A percentile compares a stretch with the other conserved stretches of the same genome.
Conservation (phyloP, 257 asterid genomes). For the Cynanchum wilfordii region DNA sequence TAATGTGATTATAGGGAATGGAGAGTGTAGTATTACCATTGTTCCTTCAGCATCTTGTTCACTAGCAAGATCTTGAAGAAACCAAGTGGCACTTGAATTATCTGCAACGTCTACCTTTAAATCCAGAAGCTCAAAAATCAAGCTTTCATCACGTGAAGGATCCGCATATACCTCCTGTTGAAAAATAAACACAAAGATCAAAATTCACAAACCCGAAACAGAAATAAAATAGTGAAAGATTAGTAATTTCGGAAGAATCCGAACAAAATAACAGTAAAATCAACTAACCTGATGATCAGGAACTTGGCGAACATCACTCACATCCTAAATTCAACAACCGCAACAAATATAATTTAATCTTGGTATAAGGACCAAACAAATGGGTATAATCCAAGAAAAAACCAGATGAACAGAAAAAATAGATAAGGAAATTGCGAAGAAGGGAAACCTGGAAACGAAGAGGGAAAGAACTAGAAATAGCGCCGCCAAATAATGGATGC, state of each 20-base stretch:
- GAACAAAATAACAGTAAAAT: not conserved
- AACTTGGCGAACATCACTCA: slow-evolving; percentile 74
- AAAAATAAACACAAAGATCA: slow-evolving; percentile 12
- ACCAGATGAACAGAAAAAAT: not conserved
- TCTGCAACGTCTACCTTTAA: slow-evolving; percentile 74
- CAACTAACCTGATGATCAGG: slow-evolving; percentile 88
- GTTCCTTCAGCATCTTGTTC: slow-evolving; percentile 92
- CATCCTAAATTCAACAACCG: slow-evolving; percentile 45
- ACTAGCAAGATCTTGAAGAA: slow-evolving; percentile 83
- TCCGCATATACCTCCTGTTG: slow-evolving; percentile 77
- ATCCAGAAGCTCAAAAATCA: slow-evolving; percentile 81
- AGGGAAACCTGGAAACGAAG: slow-evolving; percentile 55
- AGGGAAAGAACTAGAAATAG: slow-evolving; percentile 62
- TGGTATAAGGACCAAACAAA: not conserved
- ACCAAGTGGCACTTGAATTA: slow-evolving; percentile 85
- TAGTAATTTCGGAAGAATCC: not conserved
- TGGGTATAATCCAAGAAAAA: not conserved
- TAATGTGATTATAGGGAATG: not conserved
- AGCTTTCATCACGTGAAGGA: slow-evolving; percentile 81
- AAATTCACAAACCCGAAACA: not conserved
- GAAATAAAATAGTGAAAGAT: not conserved
- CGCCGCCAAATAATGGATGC: slow-evolving; percentile 71
- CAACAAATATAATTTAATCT: not conserved
- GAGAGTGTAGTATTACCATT: slow-evolving; percentile 27
- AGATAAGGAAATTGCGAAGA: not conserved